Evolutionary conservation across 306 rosid species (phyloP), one percentile per base, ranked within the genome.

Genomic region (Inga oerstediana): DNA sequence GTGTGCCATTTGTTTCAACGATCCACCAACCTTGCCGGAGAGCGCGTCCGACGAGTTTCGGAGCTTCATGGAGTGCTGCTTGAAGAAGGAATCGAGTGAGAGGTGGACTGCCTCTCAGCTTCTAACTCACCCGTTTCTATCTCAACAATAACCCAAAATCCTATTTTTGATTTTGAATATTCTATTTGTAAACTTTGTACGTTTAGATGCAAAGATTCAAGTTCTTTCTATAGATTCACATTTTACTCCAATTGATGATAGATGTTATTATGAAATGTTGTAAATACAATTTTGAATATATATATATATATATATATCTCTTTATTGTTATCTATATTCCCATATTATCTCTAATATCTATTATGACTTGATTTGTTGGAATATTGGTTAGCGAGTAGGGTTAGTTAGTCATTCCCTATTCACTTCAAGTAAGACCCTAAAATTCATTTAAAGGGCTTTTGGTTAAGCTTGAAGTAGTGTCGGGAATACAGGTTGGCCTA

Each of bases 1-100:
- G 95, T 95, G 94, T 24, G 94, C 98, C 12, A 91, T 95, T n/a
- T 95, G 98, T 58, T 91, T 93, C 41, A 88, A 92, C 0, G 98
- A 95, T 3, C 94, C 97, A 0, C 98, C 98, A 0, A 73, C 72
- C 4, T 76, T 90, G 52, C 98, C 98, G 20, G 88, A 85, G 20
- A 44, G 86, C 0, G 93, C 84, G 0, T 92, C 98, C 5, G 24
- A 69, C 8, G 93, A 89, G 78, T 93, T 95, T 65, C 86, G 88
- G 12, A 86, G 82, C 37, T 95, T 95, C 12, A 52, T 95, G 0
- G 89, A 92, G 15, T 89, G 95, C 61, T 95, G 98, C 20, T 75
- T 95, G 79, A 94, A 92, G 83, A 95, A 93, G 88, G 98, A 93
- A 39, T 88, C 98, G 0, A 69, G 88, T n/a, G 92, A 93, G 77